Evolutionary conservation across 2,329 filamentous ascomycete species (phyloP), one percentile per base, ranked within the genome.

Genomic region (Pyrenophora graminea): DNA sequence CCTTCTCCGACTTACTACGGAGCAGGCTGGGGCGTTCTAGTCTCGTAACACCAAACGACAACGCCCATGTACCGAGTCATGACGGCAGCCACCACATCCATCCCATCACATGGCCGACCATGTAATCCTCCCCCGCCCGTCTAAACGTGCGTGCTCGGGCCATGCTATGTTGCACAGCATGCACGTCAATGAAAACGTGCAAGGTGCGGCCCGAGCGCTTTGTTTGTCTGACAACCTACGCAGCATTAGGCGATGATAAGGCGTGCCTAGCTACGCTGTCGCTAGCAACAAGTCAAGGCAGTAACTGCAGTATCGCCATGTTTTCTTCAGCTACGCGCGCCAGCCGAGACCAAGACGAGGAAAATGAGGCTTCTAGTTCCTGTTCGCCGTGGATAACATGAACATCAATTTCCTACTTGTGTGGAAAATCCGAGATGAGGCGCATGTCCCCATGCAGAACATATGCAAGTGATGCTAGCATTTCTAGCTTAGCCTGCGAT

Each of bases 101-200:
- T 30, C 27, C 12, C 27, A 30, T 30, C 27, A 30, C 27, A 30
- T 30, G 27, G 27, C 27, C 27, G 27, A 30, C 27, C 27, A 30
- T 30, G 27, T 5, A 30, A 30, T 30, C 27, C 27, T 30, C 10
- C 27, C 10, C 27, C 27, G 27, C 27, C 10, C 27, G 27, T 30
- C 27, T 30, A 13, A 10, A 9, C 27, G 25, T 45, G 33, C 15
- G 23, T 45, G 43, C 25, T 36, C 34, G 34, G 43, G 25, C 30
- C 36, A 23, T 19, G 15, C 27, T 33, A 39, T 51, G 44, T 51
- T 51, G 27, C 38, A 51, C 48, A 51, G 48, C 38, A 48, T 51
- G 48, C 43, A 40, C 33, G 48, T 21, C 48, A 42, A 51, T 51
- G 42, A 33, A 38, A 33, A 44, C 17, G 47, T 39, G 39, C 36